Evolutionary conservation across 129 eudicot genomes (phyloP).

Genomic region (Rutidosis leptorrhynchoides): DNA sequence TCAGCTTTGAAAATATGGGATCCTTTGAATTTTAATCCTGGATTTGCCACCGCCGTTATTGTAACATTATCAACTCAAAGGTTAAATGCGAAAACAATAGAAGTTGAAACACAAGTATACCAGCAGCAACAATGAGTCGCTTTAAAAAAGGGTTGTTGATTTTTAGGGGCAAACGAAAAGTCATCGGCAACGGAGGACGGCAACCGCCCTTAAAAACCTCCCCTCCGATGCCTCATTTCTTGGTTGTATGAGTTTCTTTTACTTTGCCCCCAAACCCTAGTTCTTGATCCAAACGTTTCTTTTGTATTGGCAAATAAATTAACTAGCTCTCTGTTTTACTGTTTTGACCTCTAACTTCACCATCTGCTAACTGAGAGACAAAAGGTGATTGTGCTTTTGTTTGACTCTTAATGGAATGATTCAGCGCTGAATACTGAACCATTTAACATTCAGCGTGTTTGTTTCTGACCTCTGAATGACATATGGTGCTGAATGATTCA

Average conservation of each 20-base stretch:
- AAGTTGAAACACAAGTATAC: not conserved
- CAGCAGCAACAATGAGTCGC: not conserved
- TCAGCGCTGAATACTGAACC: too few relatives aligned
- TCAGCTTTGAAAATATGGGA: too few relatives aligned
- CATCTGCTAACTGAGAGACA: not conserved
- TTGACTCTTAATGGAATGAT: too few relatives aligned
- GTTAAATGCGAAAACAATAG: not conserved
- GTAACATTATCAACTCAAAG: not conserved
- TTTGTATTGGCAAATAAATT: not conserved
- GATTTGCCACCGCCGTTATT: too few relatives aligned
- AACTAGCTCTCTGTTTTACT: not conserved
- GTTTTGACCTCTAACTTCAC: constrained; percentile 14
- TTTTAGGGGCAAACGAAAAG: not conserved
- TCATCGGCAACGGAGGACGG: constrained; percentile 3
- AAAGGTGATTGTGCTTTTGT: too few relatives aligned
- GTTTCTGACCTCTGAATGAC: too few relatives aligned
- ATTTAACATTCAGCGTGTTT: too few relatives aligned
- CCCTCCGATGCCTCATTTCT: constrained; percentile 1
- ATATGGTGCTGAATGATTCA: too few relatives aligned
- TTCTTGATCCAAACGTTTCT: not conserved
- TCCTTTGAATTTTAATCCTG: too few relatives aligned
- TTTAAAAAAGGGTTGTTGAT: not conserved
- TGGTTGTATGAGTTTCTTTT: not conserved
- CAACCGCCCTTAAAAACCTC: constrained; percentile 5
- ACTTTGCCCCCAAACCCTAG: not conserved